Percentiles rank a stretch among this genome's conserved stretches.
These are phyloP conservation scores for Rhynchospora pubera DNA, from an alignment of 176 grass and related monocot genomes.

Conservation along the genomic window DNA sequence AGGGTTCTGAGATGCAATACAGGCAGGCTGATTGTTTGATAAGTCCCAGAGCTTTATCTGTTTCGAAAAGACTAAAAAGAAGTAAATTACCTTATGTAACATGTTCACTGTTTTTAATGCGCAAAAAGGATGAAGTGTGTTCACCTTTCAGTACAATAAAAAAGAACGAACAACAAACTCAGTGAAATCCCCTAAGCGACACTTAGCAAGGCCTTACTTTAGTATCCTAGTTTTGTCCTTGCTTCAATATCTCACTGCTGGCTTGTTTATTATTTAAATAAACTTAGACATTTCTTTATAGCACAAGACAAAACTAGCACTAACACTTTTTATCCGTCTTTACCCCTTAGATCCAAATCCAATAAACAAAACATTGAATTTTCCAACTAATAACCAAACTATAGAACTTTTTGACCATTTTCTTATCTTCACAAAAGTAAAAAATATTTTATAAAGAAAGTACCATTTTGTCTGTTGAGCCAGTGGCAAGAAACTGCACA, in stretches of 20 bases:
- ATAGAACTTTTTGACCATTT: not conserved
- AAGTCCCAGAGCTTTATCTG: conserved; percentile 50
- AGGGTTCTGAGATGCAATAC: conserved; percentile 35
- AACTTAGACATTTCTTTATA: not conserved
- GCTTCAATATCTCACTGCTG: not conserved
- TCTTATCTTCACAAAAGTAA: conserved; percentile 4
- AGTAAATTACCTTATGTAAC: not conserved
- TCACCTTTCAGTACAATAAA: too few relatives aligned
- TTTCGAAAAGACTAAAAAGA: not conserved
- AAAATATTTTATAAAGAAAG: not conserved
- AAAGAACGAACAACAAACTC: too few relatives aligned
- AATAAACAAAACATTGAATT: not conserved
- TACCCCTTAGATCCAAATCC: not conserved
- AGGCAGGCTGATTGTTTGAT: conserved; percentile 37
- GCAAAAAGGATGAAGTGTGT: too few relatives aligned
- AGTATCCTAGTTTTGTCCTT: not conserved
- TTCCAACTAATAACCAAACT: not conserved
- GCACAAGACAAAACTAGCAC: not conserved
- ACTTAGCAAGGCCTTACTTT: not conserved
- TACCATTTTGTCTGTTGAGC: conserved; percentile 52
- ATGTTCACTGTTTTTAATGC: not conserved
- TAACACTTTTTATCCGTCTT: not conserved
- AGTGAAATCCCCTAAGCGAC: too few relatives aligned
- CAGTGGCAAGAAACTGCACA: conserved; percentile 45
- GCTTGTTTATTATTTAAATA: not conserved